Evolutionary conservation across 305 asterid species (phyloP).

Genomic region (Fraxinus greggii): DNA sequence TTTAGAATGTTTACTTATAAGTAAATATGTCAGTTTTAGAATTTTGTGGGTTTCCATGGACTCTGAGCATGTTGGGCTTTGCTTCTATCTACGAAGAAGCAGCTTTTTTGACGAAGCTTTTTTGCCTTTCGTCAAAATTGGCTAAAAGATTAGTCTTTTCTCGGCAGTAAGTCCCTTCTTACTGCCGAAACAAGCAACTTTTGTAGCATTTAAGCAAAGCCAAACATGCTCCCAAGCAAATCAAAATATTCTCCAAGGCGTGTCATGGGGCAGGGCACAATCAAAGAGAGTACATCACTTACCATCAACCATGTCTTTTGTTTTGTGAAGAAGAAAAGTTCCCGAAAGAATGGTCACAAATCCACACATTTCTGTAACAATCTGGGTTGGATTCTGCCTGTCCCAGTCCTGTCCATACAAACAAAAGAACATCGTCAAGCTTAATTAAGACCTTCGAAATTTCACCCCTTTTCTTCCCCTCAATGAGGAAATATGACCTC

Average conservation of each 20-base stretch:
- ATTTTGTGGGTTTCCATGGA: background rate
- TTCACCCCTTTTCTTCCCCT: background rate
- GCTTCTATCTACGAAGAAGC: background rate
- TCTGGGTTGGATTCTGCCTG: slow-evolving; percentile 91
- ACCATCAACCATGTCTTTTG: slow-evolving; percentile 93
- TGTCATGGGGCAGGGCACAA: background rate
- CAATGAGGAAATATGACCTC: background rate
- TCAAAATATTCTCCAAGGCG: background rate
- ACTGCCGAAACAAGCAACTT: background rate
- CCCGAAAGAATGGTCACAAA: slow-evolving; percentile 92
- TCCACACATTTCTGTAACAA: slow-evolving; percentile 92
- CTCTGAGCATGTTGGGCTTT: background rate
- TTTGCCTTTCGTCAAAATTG: background rate
- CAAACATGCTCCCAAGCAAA: background rate
- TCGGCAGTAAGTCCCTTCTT: background rate
- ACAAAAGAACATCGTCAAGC: slow-evolving; percentile 14
- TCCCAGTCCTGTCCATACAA: slow-evolving; percentile 78
- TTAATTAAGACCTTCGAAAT: background rate
- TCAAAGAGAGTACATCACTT: slow-evolving; percentile 13
- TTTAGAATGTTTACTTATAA: background rate
- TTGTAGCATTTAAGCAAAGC: background rate
- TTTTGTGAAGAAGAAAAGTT: slow-evolving; percentile 96
- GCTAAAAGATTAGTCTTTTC: background rate
- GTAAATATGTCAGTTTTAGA: background rate
- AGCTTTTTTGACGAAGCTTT: too few species aligned